Evolutionary conservation across 352 stramenopile genomes (phyloP), one percentile per base, ranked within the genome.

Genomic region (Plasmopara muralis): DNA sequence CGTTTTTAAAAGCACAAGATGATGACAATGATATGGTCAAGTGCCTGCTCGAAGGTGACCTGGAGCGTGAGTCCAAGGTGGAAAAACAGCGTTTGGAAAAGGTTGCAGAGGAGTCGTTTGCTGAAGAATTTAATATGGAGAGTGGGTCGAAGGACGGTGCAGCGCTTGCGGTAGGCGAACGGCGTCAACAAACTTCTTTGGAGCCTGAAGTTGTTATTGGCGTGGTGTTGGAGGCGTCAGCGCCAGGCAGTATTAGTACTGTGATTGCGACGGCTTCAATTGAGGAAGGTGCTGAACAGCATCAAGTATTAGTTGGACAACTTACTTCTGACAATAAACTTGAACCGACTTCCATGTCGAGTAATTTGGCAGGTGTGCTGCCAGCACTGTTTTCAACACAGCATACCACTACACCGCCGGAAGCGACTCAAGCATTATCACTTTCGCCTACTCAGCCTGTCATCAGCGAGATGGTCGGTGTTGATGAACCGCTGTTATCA

Each of bases 1-100:
- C 77, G 43, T 93, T 93, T 51, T 53, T 93, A 8, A 89, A 93
- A 59, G 64, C 67, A 1, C 77, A 86, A 48, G 75, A 89, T 10
- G 79, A 93, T 53, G 83, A 93, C 31, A 71, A 77, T 18, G 75
- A 90, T 12, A 87, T 90, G 76, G 74, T 90, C 1, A 64, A 83
- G 55, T 83, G 77, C 16, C 53, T 89, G 25, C 66, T 80, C 53
- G 77, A 91, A 62, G 74, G 89, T 29, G 74, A 85, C 38, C 47
- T 87, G 0, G 77, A 83, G 37, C 62, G 66, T 3, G 75, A 85
- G 43, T 65, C 60, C 20, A 82, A 70, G 37, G 57, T 60, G 37
- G 56, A 74, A 16, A 73, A 83, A n/a, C 64, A 80, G 34, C 72
- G 64, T 6, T 47, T 79, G 10, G 68, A 75, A 14, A 69, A 66